Evolutionary conservation across 75 land plant genomes (phyloP).

Genomic region (Ceratopteris richardii): DNA sequence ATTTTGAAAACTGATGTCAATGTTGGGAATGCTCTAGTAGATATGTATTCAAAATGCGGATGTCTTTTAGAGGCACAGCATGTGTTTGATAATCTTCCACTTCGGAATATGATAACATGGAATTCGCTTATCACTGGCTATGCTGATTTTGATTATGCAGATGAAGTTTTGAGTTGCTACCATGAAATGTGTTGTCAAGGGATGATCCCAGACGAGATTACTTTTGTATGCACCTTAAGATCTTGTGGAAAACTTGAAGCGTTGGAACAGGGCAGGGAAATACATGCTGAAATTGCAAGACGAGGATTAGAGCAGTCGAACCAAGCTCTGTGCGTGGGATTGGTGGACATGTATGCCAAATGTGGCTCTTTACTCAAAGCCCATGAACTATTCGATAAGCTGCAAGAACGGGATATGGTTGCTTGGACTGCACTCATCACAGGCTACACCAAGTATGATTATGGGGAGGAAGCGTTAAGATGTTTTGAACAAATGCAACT

Average conservation of each 20-base stretch:
- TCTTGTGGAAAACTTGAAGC: slow-evolving; percentile 29
- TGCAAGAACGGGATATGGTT: slow-evolving; percentile 15
- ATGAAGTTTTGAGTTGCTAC: slow-evolving; percentile 13
- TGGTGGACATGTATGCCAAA: slow-evolving; percentile 43
- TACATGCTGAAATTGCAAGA: slow-evolving; percentile 14
- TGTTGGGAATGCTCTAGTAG: slow-evolving; percentile 7
- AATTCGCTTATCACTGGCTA: slow-evolving; percentile 7
- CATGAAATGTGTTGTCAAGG: slow-evolving; percentile 6
- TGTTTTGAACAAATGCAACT: slow-evolving; percentile 20
- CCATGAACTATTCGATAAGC: slow-evolving; percentile 10
- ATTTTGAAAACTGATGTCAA: neutral
- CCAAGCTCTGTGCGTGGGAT: slow-evolving; percentile 14
- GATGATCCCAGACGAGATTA: slow-evolving; percentile 13
- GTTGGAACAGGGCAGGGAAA: slow-evolving; percentile 16
- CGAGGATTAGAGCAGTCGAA: slow-evolving; percentile 18
- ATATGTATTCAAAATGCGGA: slow-evolving; percentile 15
- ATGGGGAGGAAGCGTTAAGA: slow-evolving; percentile 10
- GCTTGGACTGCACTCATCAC: slow-evolving; percentile 10
- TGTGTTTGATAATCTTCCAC: slow-evolving; percentile 4
- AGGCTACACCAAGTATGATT: slow-evolving; percentile 11
- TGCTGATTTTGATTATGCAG: neutral
- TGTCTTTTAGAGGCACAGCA: neutral
- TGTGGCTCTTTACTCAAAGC: slow-evolving; percentile 25
- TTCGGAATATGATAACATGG: slow-evolving; percentile 5
- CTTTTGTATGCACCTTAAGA: slow-evolving; percentile 37